A percentile compares a stretch with the other conserved stretches of the same genome.
Evolutionary conservation across 768 basidiomycete genomes (phyloP).

Genomic region (Coprinopsis marcescibilis): DNA sequence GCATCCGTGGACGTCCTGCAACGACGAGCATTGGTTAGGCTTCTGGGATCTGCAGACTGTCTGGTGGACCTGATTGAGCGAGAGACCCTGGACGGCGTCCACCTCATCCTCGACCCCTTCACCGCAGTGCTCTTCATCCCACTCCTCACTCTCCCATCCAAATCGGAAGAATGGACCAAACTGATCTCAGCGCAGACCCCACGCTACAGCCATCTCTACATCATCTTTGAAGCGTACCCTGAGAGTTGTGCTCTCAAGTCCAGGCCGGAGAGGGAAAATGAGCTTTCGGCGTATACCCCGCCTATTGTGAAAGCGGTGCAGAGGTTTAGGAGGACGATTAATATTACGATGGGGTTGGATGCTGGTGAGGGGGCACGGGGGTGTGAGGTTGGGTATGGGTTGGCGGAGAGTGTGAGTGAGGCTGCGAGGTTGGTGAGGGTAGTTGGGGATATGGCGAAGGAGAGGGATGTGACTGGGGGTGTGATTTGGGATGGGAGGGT

Average conservation of each 20-base stretch:
- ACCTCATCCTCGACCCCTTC: conserved; percentile 63
- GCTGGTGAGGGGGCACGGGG: conserved; percentile 29
- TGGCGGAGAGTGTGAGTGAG: conserved; percentile 54
- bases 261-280: conserved; percentile 12
- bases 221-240: conserved; percentile 68
- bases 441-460: conserved; percentile 56
- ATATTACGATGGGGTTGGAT: conserved; percentile 54
- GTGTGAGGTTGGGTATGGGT: conserved; percentile 48
- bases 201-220: conserved; percentile 47
- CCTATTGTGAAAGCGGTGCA: conserved; percentile 66
- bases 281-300: conserved; percentile 51
- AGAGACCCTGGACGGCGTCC: conserved; percentile 48
- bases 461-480: conserved; percentile 35
- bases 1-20: conserved; percentile 66
- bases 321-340: conserved; percentile 58
- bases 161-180: conserved; percentile 37
- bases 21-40: conserved; percentile 53
- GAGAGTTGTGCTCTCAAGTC: conserved; percentile 32
- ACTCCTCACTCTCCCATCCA: conserved; percentile 42
- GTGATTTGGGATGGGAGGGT: conserved; percentile 51
- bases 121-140: conserved; percentile 50
- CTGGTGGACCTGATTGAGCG: conserved; percentile 61
- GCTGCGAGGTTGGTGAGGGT: conserved; percentile 49
- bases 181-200: conserved; percentile 54
- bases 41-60: conserved; percentile 39